Conservation (phyloP, 441 rosid genomes). For the Hura crepitans region DNA sequence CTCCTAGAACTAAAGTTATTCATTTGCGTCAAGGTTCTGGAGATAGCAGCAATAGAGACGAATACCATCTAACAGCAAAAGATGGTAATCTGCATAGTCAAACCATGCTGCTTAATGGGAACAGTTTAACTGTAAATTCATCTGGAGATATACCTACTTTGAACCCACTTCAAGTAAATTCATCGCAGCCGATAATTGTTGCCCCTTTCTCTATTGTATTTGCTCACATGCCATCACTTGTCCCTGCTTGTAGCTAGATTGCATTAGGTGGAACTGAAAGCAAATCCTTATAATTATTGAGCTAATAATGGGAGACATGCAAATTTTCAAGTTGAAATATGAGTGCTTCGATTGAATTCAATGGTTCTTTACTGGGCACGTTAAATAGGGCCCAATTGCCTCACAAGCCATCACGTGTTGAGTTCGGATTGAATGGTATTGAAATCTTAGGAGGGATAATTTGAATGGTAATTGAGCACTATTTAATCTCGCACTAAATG, state of each 20-base stretch:
- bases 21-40: conserved; percentile 26
- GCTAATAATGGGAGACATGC: conserved; percentile 28
- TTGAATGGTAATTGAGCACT: too few relatives aligned
- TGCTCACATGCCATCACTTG: conserved; percentile 50
- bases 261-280: conserved; percentile 28
- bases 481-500: too few relatives aligned
- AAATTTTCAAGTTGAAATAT: too few relatives aligned
- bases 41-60: conserved; percentile 49
- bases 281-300: conserved; percentile 26
- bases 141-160: conserved; percentile 61
- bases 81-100: conserved; percentile 81
- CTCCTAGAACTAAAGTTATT: conserved; percentile 22
- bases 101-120: conserved; percentile 71
- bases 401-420: too few relatives aligned
- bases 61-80: conserved; percentile 75
- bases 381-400: too few relatives aligned
- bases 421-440: too few relatives aligned
- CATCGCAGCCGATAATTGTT: conserved; percentile 44
- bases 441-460: too few relatives aligned
- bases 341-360: too few relatives aligned
- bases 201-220: conserved; percentile 76
- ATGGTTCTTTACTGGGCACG: too few relatives aligned
- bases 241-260: conserved; percentile 57
- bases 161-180: conserved; percentile 48
- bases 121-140: conserved; percentile 51